phyloP scores from a whole-genome alignment of 768 basidiomycete genomes.

The Boletus rex-veris region DNA sequence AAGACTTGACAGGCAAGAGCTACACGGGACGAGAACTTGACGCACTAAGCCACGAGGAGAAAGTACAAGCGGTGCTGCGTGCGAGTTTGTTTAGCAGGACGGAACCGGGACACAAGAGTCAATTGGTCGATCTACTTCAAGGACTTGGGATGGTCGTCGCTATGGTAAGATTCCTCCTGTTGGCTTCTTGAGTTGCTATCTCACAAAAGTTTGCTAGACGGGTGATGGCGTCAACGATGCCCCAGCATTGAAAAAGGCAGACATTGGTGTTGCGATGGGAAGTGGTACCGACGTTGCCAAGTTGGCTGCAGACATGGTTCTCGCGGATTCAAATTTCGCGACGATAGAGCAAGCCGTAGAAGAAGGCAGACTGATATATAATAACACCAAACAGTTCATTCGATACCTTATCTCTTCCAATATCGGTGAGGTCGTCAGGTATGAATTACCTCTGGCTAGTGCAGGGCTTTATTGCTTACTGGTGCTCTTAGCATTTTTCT shows the following conservation, averaged over 20 bases:
- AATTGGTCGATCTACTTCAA: conserved; percentile 92
- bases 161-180: conserved; percentile 56
- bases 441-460: background rate
- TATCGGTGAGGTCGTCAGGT: conserved; percentile 93
- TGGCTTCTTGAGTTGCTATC: conserved; percentile 7
- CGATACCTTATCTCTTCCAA: conserved; percentile 98
- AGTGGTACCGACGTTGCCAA: conserved; percentile 99
- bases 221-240: conserved; percentile 99
- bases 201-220: conserved; percentile 48
- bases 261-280: conserved; percentile 99
- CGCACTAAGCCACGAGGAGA: conserved; percentile 72
- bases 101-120: conserved; percentile 91
- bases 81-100: conserved; percentile 92
- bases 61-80: conserved; percentile 79
- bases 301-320: conserved; percentile 96
- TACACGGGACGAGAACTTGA: conserved; percentile 94
- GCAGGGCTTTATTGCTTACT: background rate
- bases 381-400: conserved; percentile 99
- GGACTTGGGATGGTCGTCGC: conserved; percentile 90
- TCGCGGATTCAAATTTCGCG: conserved; percentile 95
- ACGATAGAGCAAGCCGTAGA: conserved; percentile 97
- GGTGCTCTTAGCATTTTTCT: conserved; percentile 76
- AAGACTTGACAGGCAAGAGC: conserved; percentile 91
- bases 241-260: conserved; percentile 93
- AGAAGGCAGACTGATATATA: conserved; percentile 96